Evolutionary conservation across 2,329 filamentous ascomycete species (phyloP).

Genomic region (Remersonia thermophila): DNA sequence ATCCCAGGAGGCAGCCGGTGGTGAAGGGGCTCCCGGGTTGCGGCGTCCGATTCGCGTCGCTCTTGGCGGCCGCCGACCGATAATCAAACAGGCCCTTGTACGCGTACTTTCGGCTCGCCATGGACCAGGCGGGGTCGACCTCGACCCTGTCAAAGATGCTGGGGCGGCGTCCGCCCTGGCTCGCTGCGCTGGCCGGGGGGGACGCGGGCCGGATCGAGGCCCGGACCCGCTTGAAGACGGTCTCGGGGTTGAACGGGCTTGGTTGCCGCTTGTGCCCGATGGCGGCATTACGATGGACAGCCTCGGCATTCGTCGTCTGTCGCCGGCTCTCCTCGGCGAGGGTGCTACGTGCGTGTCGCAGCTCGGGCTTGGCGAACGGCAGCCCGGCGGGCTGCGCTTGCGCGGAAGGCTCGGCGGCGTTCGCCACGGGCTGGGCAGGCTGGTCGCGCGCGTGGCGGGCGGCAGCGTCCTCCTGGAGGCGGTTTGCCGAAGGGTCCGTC

Average conservation of each 20-base stretch:
- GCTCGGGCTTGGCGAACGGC: slow-evolving; percentile 47
- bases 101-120: slow-evolving; percentile 47
- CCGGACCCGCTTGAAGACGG: slow-evolving; percentile 45
- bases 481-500: slow-evolving; percentile 15
- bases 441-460: neutral
- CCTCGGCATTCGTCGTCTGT: slow-evolving; percentile 20
- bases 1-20: slow-evolving; percentile 32
- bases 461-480: slow-evolving; percentile 8
- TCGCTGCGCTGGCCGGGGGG: slow-evolving; percentile 16
- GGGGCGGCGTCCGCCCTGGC: slow-evolving; percentile 25
- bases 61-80: slow-evolving; percentile 22
- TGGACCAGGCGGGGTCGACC: slow-evolving; percentile 39
- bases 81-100: slow-evolving; percentile 43
- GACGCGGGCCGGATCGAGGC: slow-evolving; percentile 29
- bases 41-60: slow-evolving; percentile 19
- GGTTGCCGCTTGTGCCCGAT: slow-evolving; percentile 34
- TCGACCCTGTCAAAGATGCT: slow-evolving; percentile 43
- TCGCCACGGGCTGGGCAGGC: slow-evolving; percentile 6
- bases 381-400: slow-evolving; percentile 10
- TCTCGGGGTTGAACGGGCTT: slow-evolving; percentile 46
- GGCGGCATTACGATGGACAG: slow-evolving; percentile 17
- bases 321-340: slow-evolving; percentile 29
- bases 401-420: slow-evolving; percentile 2
- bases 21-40: slow-evolving; percentile 28
- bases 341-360: slow-evolving; percentile 45